Evolutionary conservation across 2,329 filamentous ascomycete species (phyloP), one percentile per base, ranked within the genome.

Genomic region (Ophiostoma sp.): DNA sequence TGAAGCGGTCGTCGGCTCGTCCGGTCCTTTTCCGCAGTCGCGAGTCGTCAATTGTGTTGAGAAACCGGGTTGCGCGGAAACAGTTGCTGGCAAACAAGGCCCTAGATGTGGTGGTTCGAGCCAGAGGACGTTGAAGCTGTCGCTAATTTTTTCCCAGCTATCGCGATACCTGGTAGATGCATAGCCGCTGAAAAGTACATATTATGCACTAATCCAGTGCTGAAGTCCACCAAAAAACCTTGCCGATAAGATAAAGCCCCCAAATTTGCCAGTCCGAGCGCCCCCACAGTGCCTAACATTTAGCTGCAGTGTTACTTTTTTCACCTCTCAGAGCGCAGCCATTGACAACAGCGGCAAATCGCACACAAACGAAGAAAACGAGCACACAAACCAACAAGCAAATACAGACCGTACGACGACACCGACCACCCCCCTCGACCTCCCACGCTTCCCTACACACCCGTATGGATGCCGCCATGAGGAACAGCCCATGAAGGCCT

Each of bases 401-500:
- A 5, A 31, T 33, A 55, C 50, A 15, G 25, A 22, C n/a, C 7
- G 12, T 28, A 28, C 12, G 28, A 22, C 31, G 12, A 59, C 68
- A 63, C 39, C n/a, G n/a, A 48, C 31, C 39, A 17, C 17, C 22
- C 36, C 12, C 33, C 11, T 31, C 48, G 28, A 15, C n/a, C n/a
- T 3, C 52, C 4, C 39, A 11, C 69, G 25, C 57, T 17, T 7
- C 59, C 39, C 39, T 28, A 17, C 22, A n/a, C 48, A 57, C 57
- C 25, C 39, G 36, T 75, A 77, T 76, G 76, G 78, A 76, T 74
- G 78, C 76, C 78, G 84, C 77, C 82, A 87, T 87, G 86, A 83
- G 81, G 83, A 85, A 83, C 83, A 84, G 82, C 87, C 84, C 86
- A 90, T 90, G 88, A 89, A 85, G 87, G 82, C 85, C 82, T 82